These are phyloP conservation scores for Penicillium italicum DNA, from an alignment of 2,329 filamentous ascomycete species.

Conservation along the genomic window DNA sequence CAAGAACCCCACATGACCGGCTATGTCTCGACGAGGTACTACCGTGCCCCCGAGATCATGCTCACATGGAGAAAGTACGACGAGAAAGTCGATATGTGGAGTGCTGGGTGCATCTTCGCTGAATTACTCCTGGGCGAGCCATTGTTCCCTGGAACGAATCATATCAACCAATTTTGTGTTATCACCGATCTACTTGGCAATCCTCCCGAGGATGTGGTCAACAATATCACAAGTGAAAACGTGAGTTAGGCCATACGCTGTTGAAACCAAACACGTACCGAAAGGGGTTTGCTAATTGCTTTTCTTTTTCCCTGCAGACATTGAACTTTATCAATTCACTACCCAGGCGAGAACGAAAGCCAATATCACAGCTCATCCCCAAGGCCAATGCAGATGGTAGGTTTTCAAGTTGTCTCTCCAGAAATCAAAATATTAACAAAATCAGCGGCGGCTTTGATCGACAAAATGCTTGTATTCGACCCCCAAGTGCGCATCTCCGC, in stretches of 20 bases:
- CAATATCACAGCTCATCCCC: conserved; percentile 83
- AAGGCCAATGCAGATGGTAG: conserved; percentile 80
- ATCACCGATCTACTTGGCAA: conserved; percentile 97
- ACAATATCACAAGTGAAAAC: conserved; percentile 97
- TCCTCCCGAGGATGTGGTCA: conserved; percentile 94
- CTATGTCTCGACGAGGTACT: conserved; percentile 97
- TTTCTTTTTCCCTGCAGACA: too few relatives aligned
- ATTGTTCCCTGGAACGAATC: conserved; percentile 95
- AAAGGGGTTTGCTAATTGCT: too few relatives aligned
- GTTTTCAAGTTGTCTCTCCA: conserved; percentile 25
- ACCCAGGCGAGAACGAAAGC: conserved; percentile 85
- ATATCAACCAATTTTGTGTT: conserved; percentile 99
- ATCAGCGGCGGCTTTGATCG: conserved; percentile 81
- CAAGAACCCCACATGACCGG: conserved; percentile 99
- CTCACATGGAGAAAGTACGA: conserved; percentile 99
- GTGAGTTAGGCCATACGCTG: conserved; percentile 51
- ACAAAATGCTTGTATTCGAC: conserved; percentile 96
- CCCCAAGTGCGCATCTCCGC: conserved; percentile 89
- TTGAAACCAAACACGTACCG: neutral
- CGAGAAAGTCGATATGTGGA: conserved; percentile 98
- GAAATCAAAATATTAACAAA: neutral
- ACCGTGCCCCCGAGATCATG: conserved; percentile 98
- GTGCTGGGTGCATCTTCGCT: conserved; percentile 95
- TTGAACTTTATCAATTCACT: conserved; percentile 94
- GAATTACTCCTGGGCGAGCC: conserved; percentile 99